Conservation (phyloP, 2,329 filamentous ascomycete genomes). For the Fusarium dimerum region DNA sequence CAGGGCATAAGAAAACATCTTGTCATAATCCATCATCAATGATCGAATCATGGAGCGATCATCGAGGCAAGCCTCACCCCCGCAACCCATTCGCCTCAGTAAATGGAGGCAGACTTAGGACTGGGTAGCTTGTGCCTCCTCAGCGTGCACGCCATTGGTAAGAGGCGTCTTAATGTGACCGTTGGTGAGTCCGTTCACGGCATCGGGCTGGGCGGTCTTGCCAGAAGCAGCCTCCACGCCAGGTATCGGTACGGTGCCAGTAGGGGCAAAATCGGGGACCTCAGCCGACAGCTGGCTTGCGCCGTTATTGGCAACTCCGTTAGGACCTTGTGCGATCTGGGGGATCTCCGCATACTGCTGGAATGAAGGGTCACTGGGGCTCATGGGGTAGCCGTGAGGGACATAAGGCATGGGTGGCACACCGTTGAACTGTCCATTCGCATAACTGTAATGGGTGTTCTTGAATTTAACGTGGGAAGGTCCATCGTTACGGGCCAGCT, state of each 20-base stretch:
- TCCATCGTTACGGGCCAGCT: slow-evolving; percentile 73
- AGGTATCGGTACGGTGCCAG: slow-evolving; percentile 23
- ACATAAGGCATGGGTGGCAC: slow-evolving; percentile 35
- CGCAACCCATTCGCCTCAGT: slow-evolving; percentile 3
- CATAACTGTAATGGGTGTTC: slow-evolving; percentile 33
- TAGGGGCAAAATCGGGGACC: slow-evolving; percentile 43
- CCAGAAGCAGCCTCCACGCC: slow-evolving; percentile 12
- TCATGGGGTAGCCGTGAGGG: slow-evolving; percentile 31
- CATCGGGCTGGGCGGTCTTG: slow-evolving; percentile 11
- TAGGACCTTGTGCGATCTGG: slow-evolving; percentile 40
- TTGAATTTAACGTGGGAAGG: slow-evolving; percentile 44
- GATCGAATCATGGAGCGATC: slow-evolving; percentile 4
- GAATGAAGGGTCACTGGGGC: slow-evolving; percentile 30
- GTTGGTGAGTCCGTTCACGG: slow-evolving; percentile 18
- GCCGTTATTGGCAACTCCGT: slow-evolving; percentile 31
- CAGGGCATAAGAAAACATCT: slow-evolving; percentile 8
- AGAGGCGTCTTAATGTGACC: slow-evolving; percentile 23
- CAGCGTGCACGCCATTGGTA: slow-evolving; percentile 32
- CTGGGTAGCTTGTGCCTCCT: slow-evolving; percentile 12
- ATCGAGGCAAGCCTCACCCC: slow-evolving; percentile 7
- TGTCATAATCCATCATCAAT: slow-evolving; percentile 6
- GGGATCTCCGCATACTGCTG: slow-evolving; percentile 35
- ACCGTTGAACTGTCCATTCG: slow-evolving; percentile 33
- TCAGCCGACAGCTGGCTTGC: slow-evolving; percentile 39
- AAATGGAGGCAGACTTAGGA: slow-evolving; percentile 14